A percentile compares a stretch with the other conserved stretches of the same genome.
Conservation (phyloP, 331 rosid genomes). For the Cydonia oblonga region DNA sequence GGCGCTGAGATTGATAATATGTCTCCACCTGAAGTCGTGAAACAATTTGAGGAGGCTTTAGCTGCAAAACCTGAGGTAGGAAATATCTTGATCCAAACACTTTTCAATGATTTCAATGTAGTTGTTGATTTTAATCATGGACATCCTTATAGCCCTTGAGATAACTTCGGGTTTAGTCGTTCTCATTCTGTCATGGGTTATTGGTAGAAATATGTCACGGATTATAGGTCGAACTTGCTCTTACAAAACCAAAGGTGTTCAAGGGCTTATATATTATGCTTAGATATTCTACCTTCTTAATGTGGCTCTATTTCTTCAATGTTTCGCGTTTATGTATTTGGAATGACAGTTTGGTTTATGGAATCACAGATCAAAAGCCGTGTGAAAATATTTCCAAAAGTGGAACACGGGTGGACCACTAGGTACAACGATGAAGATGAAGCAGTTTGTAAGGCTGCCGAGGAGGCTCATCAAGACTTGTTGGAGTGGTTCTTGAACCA, state of each 20-base stretch:
- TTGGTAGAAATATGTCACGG: too few species aligned
- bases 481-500: constrained; percentile 46
- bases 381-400: constrained; percentile 56
- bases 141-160: background rate
- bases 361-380: constrained; percentile 28
- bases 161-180: background rate
- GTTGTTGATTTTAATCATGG: background rate
- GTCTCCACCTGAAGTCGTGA: constrained; percentile 46
- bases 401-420: constrained; percentile 15
- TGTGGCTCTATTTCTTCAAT: background rate
- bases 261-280: too few species aligned
- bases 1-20: constrained; percentile 50
- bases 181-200: too few species aligned
- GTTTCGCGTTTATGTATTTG: too few species aligned
- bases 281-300: background rate
- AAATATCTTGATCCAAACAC: background rate
- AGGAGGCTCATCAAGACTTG: constrained; percentile 51
- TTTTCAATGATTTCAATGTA: background rate
- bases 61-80: constrained; percentile 38
- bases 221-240: too few species aligned
- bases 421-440: constrained; percentile 41
- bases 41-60: constrained; percentile 41
- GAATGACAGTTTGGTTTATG: background rate
- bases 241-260: too few species aligned
- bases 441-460: constrained; percentile 45